Evolutionary conservation across 441 rosid genomes (phyloP), one percentile per base, ranked within the genome.

Genomic region (Adansonia rubrostipa): DNA sequence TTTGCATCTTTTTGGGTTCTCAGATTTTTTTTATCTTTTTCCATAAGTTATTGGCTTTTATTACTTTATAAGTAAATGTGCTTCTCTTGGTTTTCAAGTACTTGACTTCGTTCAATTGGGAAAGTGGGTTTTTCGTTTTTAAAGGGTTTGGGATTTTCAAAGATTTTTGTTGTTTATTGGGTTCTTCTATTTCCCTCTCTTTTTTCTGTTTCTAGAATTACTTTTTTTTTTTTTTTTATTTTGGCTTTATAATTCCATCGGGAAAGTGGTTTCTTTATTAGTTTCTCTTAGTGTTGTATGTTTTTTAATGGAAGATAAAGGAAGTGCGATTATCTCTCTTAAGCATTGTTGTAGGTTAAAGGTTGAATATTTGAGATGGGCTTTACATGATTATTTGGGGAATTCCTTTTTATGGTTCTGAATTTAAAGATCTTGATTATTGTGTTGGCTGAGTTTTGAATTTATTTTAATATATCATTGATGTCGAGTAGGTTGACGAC

Each of bases 401-500:
- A 33, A 33, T 33, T 33, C 36, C 36, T 33, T 33, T 33, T 3
- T 33, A 33, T 33, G 36, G 36, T 33, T 33, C 36, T 33, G 36
- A 33, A 33, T 33, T 33, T 33, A 53, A 33, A 24, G 68, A 69
- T 75, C 8, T 47, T 13, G 60, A 3, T 8, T 20, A 40, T 80
- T 54, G 50, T 57, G 61, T 40, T 13, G 17, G 36, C 42, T 17
- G 51, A 57, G 33, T 17, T n/a, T 44, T 71, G 36, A 44, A 40
- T 47, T 15, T 24, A 42, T 53, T 47, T 47, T 63, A 4, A 33
- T 33, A 33, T 3, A 33, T 19, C 36, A 63, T 78, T 80, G 74
- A 10, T 85, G 40, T 75, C 70, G 66, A 62, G 15, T 86, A 93
- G 96, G 94, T 95, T 2, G 99, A 95, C 87, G 98, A 93, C 78